Evolutionary conservation across 495 filamentous ascomycete species (phyloP).

Genomic region (Cercophora samala): DNA sequence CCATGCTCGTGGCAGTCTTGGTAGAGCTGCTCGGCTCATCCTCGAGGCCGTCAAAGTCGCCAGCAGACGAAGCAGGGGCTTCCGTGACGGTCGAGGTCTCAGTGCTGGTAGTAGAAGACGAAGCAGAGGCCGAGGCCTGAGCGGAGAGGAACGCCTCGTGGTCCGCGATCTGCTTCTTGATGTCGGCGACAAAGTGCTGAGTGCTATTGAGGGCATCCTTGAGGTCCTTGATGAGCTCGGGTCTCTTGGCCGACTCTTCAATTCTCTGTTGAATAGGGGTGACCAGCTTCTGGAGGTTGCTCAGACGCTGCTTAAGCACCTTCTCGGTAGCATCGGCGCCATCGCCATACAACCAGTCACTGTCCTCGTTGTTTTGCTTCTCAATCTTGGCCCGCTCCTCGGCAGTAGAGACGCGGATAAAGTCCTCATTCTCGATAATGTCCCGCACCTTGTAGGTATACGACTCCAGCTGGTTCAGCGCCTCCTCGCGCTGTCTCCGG

Average conservation of each 20-base stretch:
- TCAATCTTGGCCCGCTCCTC: conserved; percentile 60
- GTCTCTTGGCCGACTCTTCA: conserved; percentile 63
- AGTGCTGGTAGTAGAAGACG: conserved; percentile 36
- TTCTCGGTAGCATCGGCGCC: conserved; percentile 70
- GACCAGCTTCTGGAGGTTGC: conserved; percentile 67
- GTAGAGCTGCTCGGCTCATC: conserved; percentile 44
- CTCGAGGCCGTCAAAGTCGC: conserved; percentile 63
- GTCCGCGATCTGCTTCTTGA: conserved; percentile 49
- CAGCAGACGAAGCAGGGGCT: conserved; percentile 35
- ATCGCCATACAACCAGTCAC: conserved; percentile 89
- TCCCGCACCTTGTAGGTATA: conserved; percentile 90
- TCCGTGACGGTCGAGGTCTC: conserved; percentile 38
- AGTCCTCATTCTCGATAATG: conserved; percentile 69
- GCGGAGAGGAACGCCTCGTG: conserved; percentile 47
- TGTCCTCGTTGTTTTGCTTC: conserved; percentile 60
- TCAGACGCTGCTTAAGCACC: conserved; percentile 67
- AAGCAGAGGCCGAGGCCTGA: conserved; percentile 38
- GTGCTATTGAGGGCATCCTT: conserved; percentile 60
- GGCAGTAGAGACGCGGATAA: conserved; percentile 63
- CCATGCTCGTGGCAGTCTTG: conserved; percentile 40
- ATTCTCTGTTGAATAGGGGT: conserved; percentile 64
- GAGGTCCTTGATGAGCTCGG: conserved; percentile 60
- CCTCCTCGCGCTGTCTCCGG: conserved; percentile 75
- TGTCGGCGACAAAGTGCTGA: conserved; percentile 45
- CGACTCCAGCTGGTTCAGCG: conserved; percentile 87